Base-by-base conservation (phyloP, 2,329 filamentous ascomycete genomes). In the Fusarium sp. region DNA sequence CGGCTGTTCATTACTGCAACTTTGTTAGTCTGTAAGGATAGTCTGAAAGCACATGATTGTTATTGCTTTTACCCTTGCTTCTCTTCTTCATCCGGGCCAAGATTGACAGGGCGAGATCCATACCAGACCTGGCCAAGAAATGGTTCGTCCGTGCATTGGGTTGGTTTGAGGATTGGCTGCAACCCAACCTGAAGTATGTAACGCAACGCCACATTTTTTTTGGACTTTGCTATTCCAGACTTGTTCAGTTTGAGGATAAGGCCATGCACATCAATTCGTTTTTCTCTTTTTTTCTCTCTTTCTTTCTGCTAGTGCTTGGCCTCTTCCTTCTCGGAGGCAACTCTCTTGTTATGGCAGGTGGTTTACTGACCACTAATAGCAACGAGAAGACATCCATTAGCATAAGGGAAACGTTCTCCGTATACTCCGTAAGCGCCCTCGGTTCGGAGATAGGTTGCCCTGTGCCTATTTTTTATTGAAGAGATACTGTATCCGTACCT, bases 261-360 rank as follows among this genome's bases (percentile, higher is more conserved):
- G 22, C 28, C 20, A 35, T 60, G 39, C 39, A 37, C 35, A 62
- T 62, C 30, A 48, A 14, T 46, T 35, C 46, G 35, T 30, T 28
- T 26, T 37, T 28, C 44, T 10, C 26, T 26, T 24, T 24, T 24
- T 24, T 24, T 24, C 6, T 24, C 2, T 24, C 22, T 28, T 28
- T 28, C 26, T 30, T 30, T 13, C 28, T 30, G 28, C 20, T 8
- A 17, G 33, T 37, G 15, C 50, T 52, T 46, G 24, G 39, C 32
- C 28, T 50, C 39, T 19, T 63, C 58, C 58, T 24, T 46, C 24
- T 62, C 54, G 47, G 41, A 52, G 15, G 28, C 44, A 33, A 14
- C 22, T 64, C 40, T 64, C 60, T 63, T 47, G n/a, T 64, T 50
- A 22, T 56, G 45, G 54, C 50, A 61, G 65, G 65, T 65, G 65